Evolutionary conservation across 805 yeast genomes (phyloP).

Genomic region (Candida maris): DNA sequence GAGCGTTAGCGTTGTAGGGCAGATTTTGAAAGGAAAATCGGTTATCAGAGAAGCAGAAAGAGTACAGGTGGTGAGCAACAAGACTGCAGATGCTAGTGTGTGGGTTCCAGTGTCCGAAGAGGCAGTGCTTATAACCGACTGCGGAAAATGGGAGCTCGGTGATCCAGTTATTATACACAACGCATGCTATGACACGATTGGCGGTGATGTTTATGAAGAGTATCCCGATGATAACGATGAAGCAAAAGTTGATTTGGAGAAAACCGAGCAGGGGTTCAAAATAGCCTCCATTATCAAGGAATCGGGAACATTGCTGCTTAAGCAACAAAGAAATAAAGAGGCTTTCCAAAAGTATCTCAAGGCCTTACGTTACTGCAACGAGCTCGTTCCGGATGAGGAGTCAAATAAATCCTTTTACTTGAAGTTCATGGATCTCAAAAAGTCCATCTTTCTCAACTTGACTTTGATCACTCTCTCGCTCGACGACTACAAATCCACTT

Average conservation of each 20-base stretch:
- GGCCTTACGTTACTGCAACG: slow-evolving; percentile 66
- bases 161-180: slow-evolving; percentile 57
- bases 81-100: slow-evolving; percentile 12
- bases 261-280: slow-evolving; percentile 41
- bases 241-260: slow-evolving; percentile 52
- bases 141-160: slow-evolving; percentile 59
- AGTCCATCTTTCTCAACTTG: slow-evolving; percentile 53
- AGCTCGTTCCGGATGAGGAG: slow-evolving; percentile 66
- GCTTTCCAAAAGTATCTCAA: slow-evolving; percentile 64
- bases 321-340: slow-evolving; percentile 44
- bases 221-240: slow-evolving; percentile 72
- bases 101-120: slow-evolving; percentile 38
- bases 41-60: slow-evolving; percentile 65
- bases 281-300: slow-evolving; percentile 59
- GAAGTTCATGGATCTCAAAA: slow-evolving; percentile 49
- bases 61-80: slow-evolving; percentile 40
- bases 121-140: slow-evolving; percentile 46
- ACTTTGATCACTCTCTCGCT: slow-evolving; percentile 51
- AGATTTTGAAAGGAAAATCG: slow-evolving; percentile 62
- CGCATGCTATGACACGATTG: slow-evolving; percentile 57
- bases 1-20: slow-evolving; percentile 76
- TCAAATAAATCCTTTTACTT: slow-evolving; percentile 49
- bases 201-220: slow-evolving; percentile 74
- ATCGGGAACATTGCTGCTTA: slow-evolving; percentile 61
- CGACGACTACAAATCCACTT: slow-evolving; percentile 44